Conservation (phyloP, 305 asterid genomes). For the Solanum chacoense region DNA sequence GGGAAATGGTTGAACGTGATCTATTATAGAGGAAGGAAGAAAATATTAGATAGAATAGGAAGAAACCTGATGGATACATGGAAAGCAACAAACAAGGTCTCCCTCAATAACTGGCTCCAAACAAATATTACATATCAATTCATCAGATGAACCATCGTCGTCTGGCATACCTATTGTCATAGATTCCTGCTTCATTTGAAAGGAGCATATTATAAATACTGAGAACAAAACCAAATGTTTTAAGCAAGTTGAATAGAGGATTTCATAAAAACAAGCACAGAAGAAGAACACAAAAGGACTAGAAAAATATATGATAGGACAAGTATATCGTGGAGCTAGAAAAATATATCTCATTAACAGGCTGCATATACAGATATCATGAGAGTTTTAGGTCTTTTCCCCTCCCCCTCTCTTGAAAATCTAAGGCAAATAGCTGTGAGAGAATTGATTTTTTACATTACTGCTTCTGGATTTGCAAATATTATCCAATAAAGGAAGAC, state of each 20-base stretch:
- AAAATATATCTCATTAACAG: background rate
- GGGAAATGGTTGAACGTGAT: background rate
- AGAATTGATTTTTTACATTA: background rate
- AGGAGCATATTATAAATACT: background rate
- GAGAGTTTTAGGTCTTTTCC: background rate
- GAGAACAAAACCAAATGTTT: background rate
- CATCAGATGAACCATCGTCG: background rate
- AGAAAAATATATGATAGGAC: background rate
- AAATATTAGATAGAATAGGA: background rate
- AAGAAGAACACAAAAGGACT: background rate
- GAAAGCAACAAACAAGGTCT: background rate
- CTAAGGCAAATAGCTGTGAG: background rate
- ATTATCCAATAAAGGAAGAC: background rate
- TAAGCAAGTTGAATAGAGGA: background rate
- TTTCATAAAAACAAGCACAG: background rate
- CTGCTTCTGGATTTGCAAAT: background rate
- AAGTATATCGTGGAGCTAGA: background rate
- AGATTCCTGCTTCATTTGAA: background rate
- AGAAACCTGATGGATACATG: constrained; percentile 10
- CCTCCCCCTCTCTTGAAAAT: background rate
- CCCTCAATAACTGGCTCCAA: background rate
- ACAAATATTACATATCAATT: background rate
- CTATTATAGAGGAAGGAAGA: background rate
- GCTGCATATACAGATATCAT: background rate
- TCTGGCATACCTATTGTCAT: background rate